Evolutionary conservation across 2,329 filamentous ascomycete species (phyloP).

Genomic region (Penicillium sp.): DNA sequence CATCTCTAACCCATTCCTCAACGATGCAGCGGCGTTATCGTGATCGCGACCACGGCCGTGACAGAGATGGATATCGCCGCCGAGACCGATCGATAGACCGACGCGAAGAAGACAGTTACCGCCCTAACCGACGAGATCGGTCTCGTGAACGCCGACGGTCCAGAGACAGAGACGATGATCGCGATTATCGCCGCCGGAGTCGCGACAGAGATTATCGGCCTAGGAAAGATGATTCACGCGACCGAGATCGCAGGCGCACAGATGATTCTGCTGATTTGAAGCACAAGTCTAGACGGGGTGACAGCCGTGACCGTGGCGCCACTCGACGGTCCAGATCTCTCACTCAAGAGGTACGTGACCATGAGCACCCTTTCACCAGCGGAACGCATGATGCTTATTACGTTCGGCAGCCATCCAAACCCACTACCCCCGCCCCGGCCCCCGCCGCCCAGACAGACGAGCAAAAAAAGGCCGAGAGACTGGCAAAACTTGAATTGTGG

Average conservation of each 20-base stretch:
- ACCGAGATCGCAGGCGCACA: constrained; percentile 67
- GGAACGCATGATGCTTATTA: constrained; percentile 10
- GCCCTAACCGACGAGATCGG: constrained; percentile 66
- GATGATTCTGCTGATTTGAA: constrained; percentile 75
- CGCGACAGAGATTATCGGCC: constrained; percentile 72
- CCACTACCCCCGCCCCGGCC: constrained; percentile 45
- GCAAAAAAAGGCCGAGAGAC: constrained; percentile 78
- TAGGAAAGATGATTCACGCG: constrained; percentile 76
- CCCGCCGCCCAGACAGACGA: constrained; percentile 66
- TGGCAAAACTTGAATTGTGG: constrained; percentile 87
- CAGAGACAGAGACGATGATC: constrained; percentile 60
- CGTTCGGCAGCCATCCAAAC: constrained; percentile 58
- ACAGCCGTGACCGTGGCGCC: constrained; percentile 63
- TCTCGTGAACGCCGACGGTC: constrained; percentile 70
- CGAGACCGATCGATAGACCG: constrained; percentile 70
- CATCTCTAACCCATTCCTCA: not conserved
- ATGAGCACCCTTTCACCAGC: not conserved
- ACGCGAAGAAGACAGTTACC: constrained; percentile 65
- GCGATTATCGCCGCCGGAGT: constrained; percentile 66
- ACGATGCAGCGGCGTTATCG: constrained; percentile 58
- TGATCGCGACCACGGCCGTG: constrained; percentile 60
- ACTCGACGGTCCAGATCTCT: constrained; percentile 58
- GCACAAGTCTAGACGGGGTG: constrained; percentile 69
- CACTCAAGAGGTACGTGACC: constrained; percentile 62
- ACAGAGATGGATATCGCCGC: constrained; percentile 65